Conservation (phyloP, 306 rosid species). For the Nissolia schottii region DNA sequence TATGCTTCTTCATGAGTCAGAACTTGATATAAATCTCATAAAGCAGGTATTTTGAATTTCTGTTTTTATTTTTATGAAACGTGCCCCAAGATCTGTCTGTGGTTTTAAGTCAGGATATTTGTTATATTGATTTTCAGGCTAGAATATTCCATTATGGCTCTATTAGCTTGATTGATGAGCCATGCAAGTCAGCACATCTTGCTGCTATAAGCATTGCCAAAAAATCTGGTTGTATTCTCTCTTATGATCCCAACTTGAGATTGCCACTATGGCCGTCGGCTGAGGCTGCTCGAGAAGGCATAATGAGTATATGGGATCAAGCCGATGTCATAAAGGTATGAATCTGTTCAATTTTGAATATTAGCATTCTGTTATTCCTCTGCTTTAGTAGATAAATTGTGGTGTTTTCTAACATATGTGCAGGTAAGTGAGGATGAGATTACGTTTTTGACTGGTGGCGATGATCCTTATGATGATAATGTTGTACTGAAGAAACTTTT, state of each 20-base stretch:
- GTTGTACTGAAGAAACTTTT: conserved; percentile 68
- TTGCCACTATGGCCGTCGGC: conserved; percentile 83
- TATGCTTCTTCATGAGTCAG: conserved; percentile 79
- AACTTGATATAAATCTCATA: conserved; percentile 64
- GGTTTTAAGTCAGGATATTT: neutral
- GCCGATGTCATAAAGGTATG: conserved; percentile 84
- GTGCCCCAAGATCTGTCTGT: neutral
- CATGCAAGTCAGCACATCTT: conserved; percentile 75
- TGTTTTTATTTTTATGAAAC: neutral
- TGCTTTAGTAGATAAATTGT: neutral
- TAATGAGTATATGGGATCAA: conserved; percentile 80
- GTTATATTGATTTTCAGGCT: conserved; percentile 52
- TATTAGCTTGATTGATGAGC: conserved; percentile 90
- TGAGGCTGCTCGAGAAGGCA: conserved; percentile 65
- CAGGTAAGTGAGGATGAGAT: conserved; percentile 86
- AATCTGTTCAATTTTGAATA: conserved; percentile 1
- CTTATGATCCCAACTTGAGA: conserved; percentile 91
- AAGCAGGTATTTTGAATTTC: conserved; percentile 41
- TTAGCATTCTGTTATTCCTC: neutral
- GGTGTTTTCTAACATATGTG: conserved; percentile 20
- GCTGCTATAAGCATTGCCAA: conserved; percentile 78
- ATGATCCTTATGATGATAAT: conserved; percentile 64
- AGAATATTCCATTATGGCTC: conserved; percentile 86
- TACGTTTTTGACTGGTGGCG: conserved; percentile 65
- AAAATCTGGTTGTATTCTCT: conserved; percentile 72